phyloP scores from a whole-genome alignment of 192 early-diverging fungal species.

The Coemansia sp. region DNA sequence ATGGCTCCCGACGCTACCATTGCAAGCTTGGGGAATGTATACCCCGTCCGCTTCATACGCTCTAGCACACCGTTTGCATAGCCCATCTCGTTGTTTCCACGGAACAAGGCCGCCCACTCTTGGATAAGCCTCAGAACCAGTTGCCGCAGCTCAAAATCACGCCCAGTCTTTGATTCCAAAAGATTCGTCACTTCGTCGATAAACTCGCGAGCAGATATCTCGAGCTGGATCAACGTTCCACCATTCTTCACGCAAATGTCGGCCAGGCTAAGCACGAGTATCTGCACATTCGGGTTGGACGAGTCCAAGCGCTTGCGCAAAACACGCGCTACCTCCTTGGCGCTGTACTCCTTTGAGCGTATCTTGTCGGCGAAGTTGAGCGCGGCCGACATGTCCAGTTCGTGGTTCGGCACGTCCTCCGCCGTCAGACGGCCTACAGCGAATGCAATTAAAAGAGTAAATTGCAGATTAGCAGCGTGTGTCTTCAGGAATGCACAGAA shows the following conservation, averaged over 20 bases:
- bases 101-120: slow-evolving; percentile 86
- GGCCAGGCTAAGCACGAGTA: slow-evolving; percentile 83
- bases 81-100: slow-evolving; percentile 74
- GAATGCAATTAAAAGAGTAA: slow-evolving; percentile 1
- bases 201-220: slow-evolving; percentile 89
- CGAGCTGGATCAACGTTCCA: slow-evolving; percentile 81
- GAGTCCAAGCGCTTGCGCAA: slow-evolving; percentile 83
- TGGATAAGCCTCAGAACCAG: slow-evolving; percentile 82
- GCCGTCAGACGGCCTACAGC: slow-evolving; percentile 79
- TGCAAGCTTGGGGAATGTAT: slow-evolving; percentile 74
- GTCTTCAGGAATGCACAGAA: not conserved
- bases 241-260: slow-evolving; percentile 97
- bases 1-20: slow-evolving; percentile 64
- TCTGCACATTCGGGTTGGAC: slow-evolving; percentile 93
- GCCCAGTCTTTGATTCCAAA: slow-evolving; percentile 56
- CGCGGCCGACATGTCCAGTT: slow-evolving; percentile 80
- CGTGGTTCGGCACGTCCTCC: slow-evolving; percentile 84
- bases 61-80: slow-evolving; percentile 83
- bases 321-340: slow-evolving; percentile 74
- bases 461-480: not conserved
- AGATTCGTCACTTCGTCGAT: slow-evolving; percentile 79
- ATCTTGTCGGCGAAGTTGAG: slow-evolving; percentile 95
- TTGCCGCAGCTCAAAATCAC: slow-evolving; percentile 75
- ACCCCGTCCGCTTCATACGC: slow-evolving; percentile 72
- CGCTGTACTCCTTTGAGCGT: slow-evolving; percentile 76